Evolutionary conservation across 306 rosid species (phyloP).

Genomic region (Dryas drummondii): DNA sequence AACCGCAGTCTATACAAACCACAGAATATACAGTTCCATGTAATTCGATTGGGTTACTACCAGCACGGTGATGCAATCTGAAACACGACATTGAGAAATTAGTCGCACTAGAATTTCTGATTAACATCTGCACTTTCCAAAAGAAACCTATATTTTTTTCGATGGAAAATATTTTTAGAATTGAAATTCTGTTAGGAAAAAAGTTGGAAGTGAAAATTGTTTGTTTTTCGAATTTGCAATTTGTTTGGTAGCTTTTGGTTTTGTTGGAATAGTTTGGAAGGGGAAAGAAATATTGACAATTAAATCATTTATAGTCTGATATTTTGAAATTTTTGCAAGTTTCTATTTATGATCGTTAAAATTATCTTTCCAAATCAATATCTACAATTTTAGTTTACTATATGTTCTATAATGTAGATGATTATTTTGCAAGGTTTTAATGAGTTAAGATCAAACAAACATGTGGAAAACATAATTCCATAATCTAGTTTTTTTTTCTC

Average conservation of each 20-base stretch:
- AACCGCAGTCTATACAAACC: conserved; percentile 68
- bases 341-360: neutral
- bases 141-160: neutral
- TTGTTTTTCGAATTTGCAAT: neutral
- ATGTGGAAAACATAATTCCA: neutral
- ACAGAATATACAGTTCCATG: conserved; percentile 95
- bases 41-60: conserved; percentile 88
- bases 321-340: neutral
- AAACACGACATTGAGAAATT: conserved; percentile 34
- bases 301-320: neutral
- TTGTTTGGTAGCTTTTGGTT: neutral
- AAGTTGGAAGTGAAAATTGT: neutral
- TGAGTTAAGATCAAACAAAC: neutral
- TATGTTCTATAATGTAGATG: neutral
- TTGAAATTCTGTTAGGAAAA: neutral
- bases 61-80: conserved; percentile 95
- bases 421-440: neutral
- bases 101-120: conserved; percentile 18
- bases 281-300: neutral
- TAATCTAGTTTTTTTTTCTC: neutral
- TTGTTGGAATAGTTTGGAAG: neutral
- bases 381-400: neutral
- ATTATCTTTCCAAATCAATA: neutral
- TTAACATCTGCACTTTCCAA: no score
- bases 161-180: neutral